Evolutionary conservation across 2,329 filamentous ascomycete genomes (phyloP), one percentile per base, ranked within the genome.

Genomic region (Tympanopsis confertula): DNA sequence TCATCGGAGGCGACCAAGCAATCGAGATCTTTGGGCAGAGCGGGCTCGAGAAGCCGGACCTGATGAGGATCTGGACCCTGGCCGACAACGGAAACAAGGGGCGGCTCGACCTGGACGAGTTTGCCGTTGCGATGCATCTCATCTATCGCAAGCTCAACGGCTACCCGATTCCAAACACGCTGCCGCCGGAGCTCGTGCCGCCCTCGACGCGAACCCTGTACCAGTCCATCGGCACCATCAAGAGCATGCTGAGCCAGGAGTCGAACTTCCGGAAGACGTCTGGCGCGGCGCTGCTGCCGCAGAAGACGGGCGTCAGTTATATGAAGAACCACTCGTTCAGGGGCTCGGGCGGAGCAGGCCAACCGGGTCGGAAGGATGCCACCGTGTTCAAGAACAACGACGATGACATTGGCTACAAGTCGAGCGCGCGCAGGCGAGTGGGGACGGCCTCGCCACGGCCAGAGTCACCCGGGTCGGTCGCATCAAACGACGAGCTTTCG

Each of bases 11-110:
- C 38, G 84, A 85, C 48, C 86, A 91, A 49, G 89, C 91, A 13
- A 91, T 96, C 53, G 91, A 98, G 59, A 94, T 98, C 42, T 89
- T 98, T 57, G 86, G 88, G 5, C 91, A 98, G 57, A 95, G 88
- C 64, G 91, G 91, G 30, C 66, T 98, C 20, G 86, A 91, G 35
- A 93, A 93, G 59, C 68, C 81, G 19, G 91, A 96, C 48, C 66
- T 98, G 26, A 91, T 96, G 59, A 74, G 82, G 20, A 80, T 96
- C 37, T 98, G 91, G 91, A 96, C 91, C 7, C 66, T 98, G 41
- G 82, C 89, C 3, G 91, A 98, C 55, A 82, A 88, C 20, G 82
- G 88, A 45, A 95, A 98, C 59, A 91, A 91, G 57, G 91, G 91
- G 14, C 82, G 88, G 39, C 71, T 98, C 20, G 88, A 98, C 50